Percentiles rank a stretch among this genome's conserved stretches.
These are phyloP conservation scores for Microthyrium microscopicum DNA, from an alignment of 2,329 filamentous ascomycete species.

Conservation along the genomic window DNA sequence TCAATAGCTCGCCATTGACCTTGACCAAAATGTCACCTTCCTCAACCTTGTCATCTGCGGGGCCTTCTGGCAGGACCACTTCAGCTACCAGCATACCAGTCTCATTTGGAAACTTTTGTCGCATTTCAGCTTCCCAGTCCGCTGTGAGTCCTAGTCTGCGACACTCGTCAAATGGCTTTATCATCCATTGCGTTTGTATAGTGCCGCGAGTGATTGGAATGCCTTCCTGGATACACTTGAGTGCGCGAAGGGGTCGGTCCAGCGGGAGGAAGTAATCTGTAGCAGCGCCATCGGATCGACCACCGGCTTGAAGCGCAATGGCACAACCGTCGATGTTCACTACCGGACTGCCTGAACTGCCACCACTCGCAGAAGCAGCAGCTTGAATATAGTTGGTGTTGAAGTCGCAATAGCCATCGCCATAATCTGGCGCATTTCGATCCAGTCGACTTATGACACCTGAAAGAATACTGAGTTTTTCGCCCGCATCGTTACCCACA, in stretches of 20 bases:
- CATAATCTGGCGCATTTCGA: constrained; percentile 92
- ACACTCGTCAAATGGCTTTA: constrained; percentile 97
- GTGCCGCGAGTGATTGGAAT: constrained; percentile 72
- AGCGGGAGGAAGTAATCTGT: constrained; percentile 96
- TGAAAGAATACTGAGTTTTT: constrained; percentile 94
- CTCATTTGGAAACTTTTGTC: constrained; percentile 73
- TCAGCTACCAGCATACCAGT: constrained; percentile 96
- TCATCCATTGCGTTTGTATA: constrained; percentile 93
- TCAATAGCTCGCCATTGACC: constrained; percentile 83
- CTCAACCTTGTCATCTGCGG: constrained; percentile 70
- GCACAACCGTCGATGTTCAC: constrained; percentile 89
- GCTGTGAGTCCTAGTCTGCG: constrained; percentile 70
- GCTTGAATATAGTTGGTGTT: constrained; percentile 95
- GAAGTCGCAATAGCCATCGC: constrained; percentile 96
- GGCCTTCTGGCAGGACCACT: constrained; percentile 81
- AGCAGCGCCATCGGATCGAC: constrained; percentile 81
- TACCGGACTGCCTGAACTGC: constrained; percentile 94
- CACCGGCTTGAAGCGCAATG: constrained; percentile 84
- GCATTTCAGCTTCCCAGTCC: constrained; percentile 72
- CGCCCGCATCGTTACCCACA: constrained; percentile 94
- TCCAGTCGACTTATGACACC: constrained; percentile 94
- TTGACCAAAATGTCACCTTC: constrained; percentile 90
- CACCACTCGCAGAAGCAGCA: constrained; percentile 87
- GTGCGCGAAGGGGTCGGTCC: constrained; percentile 72
- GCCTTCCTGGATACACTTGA: constrained; percentile 67